Evolutionary conservation across 2,329 filamentous ascomycete species (phyloP).

Genomic region (Venturiaceae sp.): DNA sequence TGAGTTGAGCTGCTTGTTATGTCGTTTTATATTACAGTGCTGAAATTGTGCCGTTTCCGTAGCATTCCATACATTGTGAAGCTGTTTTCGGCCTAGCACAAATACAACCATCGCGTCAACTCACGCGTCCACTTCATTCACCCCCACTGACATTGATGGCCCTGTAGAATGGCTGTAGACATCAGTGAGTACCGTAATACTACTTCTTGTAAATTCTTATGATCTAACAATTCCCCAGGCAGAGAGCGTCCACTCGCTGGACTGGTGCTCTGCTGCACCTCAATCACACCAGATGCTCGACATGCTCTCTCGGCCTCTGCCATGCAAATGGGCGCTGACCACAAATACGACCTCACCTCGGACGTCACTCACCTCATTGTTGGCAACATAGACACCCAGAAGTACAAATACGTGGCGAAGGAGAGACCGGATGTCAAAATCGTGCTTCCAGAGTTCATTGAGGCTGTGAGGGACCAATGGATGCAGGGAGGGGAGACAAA

Average conservation of each 20-base stretch:
- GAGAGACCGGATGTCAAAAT: slow-evolving; percentile 79
- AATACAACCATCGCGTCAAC: neutral
- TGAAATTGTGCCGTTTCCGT: too few species aligned
- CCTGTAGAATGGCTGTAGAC: neutral
- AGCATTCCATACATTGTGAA: too few species aligned
- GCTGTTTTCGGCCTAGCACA: neutral
- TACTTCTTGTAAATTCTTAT: neutral
- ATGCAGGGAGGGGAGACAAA: slow-evolving; percentile 68
- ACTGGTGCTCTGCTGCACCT: slow-evolving; percentile 6
- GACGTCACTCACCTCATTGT: slow-evolving; percentile 92
- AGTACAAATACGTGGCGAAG: slow-evolving; percentile 91
- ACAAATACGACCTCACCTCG: slow-evolving; percentile 88
- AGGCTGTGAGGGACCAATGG: slow-evolving; percentile 72
- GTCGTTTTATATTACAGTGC: too few species aligned
- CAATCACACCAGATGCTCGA: slow-evolving; percentile 4
- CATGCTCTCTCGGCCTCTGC: slow-evolving; percentile 53
- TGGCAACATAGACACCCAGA: slow-evolving; percentile 78
- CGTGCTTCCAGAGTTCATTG: slow-evolving; percentile 75
- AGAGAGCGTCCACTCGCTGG: slow-evolving; percentile 5
- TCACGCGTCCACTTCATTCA: neutral
- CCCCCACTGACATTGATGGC: neutral
- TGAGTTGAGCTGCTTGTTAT: too few species aligned
- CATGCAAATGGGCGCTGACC: slow-evolving; percentile 71
- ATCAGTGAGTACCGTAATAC: neutral
- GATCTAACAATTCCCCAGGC: neutral